phyloP scores from a whole-genome alignment of 2,329 filamentous ascomycete species.

The Blastomyces percursus region DNA sequence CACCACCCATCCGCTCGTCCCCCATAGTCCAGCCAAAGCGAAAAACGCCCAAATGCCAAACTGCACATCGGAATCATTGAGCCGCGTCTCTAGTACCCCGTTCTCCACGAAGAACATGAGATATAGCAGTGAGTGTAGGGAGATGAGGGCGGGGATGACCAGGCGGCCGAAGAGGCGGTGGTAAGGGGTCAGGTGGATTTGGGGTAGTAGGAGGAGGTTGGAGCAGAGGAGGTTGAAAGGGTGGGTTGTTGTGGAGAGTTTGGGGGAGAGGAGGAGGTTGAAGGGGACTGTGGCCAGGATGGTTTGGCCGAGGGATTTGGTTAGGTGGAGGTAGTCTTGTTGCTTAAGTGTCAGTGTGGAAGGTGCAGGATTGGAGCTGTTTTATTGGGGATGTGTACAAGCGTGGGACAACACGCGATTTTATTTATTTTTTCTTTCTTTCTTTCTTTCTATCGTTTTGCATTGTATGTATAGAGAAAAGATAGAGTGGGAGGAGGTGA shows the following conservation, averaged over 20 bases:
- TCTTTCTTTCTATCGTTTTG: background rate
- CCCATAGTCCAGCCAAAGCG: slow-evolving; percentile 26
- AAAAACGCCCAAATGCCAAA: slow-evolving; percentile 36
- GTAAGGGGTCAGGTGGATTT: slow-evolving; percentile 45
- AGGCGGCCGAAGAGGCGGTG: slow-evolving; percentile 50
- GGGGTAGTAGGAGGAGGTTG: slow-evolving; percentile 42
- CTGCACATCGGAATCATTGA: slow-evolving; percentile 48
- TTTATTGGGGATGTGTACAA: background rate
- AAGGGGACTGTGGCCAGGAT: slow-evolving; percentile 50
- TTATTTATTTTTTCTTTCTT: too few species aligned
- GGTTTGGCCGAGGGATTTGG: slow-evolving; percentile 51
- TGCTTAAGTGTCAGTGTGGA: background rate
- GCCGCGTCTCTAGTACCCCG: slow-evolving; percentile 41
- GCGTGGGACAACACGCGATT: too few species aligned
- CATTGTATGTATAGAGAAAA: background rate
- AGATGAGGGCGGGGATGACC: slow-evolving; percentile 40
- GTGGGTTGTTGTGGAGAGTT: slow-evolving; percentile 34
- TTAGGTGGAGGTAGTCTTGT: slow-evolving; percentile 53
- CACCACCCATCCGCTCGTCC: slow-evolving; percentile 6
- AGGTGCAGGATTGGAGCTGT: background rate
- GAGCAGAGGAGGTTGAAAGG: slow-evolving; percentile 46
- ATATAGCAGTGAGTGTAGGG: slow-evolving; percentile 45
- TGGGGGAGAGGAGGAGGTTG: slow-evolving; percentile 45
- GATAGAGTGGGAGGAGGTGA: background rate
- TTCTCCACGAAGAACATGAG: slow-evolving; percentile 46